These are phyloP conservation scores for Ananas comosus DNA, from an alignment of 176 grass and related monocot genomes.

Conservation along the genomic window DNA sequence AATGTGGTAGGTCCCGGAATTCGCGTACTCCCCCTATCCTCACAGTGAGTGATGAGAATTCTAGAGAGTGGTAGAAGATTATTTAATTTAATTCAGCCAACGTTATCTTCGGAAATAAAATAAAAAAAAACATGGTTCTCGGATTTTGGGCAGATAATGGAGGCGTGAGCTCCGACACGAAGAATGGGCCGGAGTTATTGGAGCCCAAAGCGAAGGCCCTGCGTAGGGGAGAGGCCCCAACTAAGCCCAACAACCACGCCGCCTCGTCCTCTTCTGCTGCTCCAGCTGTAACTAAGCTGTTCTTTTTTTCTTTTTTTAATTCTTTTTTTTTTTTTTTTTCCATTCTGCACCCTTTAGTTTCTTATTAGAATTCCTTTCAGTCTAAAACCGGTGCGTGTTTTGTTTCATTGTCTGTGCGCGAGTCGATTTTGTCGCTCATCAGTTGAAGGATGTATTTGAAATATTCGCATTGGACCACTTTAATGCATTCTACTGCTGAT, in stretches of 20 bases:
- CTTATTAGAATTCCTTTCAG: too few relatives aligned
- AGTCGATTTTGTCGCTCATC: too few relatives aligned
- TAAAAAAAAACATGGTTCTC: not conserved
- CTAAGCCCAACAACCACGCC: constrained; percentile 21
- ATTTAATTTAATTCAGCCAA: not conserved
- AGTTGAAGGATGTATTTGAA: too few relatives aligned
- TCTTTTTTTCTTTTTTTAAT: not conserved
- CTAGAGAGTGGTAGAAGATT: not conserved
- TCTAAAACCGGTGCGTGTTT: too few relatives aligned
- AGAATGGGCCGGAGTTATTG: constrained; percentile 24
- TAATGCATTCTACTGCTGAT: too few relatives aligned
- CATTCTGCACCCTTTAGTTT: too few relatives aligned
- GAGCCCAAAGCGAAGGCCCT: constrained; percentile 12
- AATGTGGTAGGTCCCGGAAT: constrained; percentile 31
- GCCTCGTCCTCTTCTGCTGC: constrained; percentile 32
- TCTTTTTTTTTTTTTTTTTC: not conserved
- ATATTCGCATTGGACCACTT: too few relatives aligned
- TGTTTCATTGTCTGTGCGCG: too few relatives aligned
- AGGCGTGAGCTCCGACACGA: not conserved
- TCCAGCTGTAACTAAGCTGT: constrained; percentile 22
- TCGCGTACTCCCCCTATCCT: constrained; percentile 36
- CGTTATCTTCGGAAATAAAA: not conserved
- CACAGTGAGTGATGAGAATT: constrained; percentile 36
- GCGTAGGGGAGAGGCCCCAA: constrained; percentile 9
- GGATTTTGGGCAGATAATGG: not conserved